Base-by-base conservation (phyloP, 1,284 basidiomycete species). In the Moesziomyces sp. region DNA sequence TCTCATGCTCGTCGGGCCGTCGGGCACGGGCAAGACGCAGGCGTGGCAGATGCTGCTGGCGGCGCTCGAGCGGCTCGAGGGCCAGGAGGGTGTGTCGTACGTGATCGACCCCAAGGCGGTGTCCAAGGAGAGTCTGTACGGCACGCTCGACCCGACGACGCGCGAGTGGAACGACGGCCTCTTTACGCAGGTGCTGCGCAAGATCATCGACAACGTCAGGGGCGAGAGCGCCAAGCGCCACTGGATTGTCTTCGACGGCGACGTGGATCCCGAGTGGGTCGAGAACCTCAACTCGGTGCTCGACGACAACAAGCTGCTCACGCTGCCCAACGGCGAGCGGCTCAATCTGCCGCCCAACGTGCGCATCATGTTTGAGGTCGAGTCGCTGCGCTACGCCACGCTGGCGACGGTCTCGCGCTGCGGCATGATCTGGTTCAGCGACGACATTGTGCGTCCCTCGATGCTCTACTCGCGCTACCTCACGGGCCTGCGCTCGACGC, bases 401-500 rank as follows among this genome's bases (percentile, higher is more conserved):
- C 89, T 93, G 49, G 97, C 97, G 9, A 99, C 97, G 16, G 97
- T 99, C 86, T 97, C 94, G 89, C 95, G 97, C 59, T 99, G 97
- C 84, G 97, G 97, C 85, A 99, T 99, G 97, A 96, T 99, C 80
- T 99, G 97, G 97, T 99, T 99, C 87, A 97, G 94, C 83, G 94
- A 97, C 66, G 94, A 97, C 71, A 91, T 96, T 50, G 90, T 99
- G 33, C 90, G 93, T 70, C 90, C 94, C 3, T 86, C 88, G 5
- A 98, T 99, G 97, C 89, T 97, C 33, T 97, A 92, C 85, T 89
- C 89, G 49, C 90, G 97, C 83, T 96, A 97, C 82, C 89, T 99
- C 48, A 88, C 90, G 51, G 90, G 90, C 0, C 87, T 98, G 35
- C 88, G 90, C 0, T 87, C 89, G 7, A 87, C 91, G 5, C 89